Evolutionary conservation across 2,329 filamentous ascomycete genomes (phyloP), one percentile per base, ranked within the genome.

Genomic region (Verticillium isaacii): DNA sequence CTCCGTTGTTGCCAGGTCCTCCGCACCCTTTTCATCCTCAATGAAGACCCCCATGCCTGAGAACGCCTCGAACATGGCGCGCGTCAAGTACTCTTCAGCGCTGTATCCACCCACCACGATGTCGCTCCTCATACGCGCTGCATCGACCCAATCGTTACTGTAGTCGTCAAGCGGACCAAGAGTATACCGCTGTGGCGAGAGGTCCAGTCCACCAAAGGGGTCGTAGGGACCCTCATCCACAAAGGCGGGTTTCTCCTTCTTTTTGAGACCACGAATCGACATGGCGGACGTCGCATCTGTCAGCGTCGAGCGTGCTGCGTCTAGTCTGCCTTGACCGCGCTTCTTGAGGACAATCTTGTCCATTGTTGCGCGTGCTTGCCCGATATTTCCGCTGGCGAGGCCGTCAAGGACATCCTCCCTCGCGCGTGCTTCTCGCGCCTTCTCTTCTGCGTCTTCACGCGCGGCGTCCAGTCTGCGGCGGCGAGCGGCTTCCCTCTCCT

Each of bases 1-100:
- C 0, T 67, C 75, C 4, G 71, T 68, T 0, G 72, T 72, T 6
- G 74, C 65, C 9, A 75, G 70, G 8, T 71, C 72, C 55, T 79
- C 76, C 2, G 68, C 70, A 2, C 71, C 68, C 74, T 85, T 85
- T 71, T 96, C 93, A 56, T 97, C 92, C 39, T 85, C 89, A 52
- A 99, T 81, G 68, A 96, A 96, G 52, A 96, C 91, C 0, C 91
- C 92, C 63, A 99, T 75, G 0, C 96, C 95, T 0, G 91, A 87
- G 76, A 97, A 98, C 0, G 94, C 93, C 72, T 97, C 93, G 64
- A 92, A 90, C 72, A 99, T 78, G 29, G 91, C 89, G 29, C 93
- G 83, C 8, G 87, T 82, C 69, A 92, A 91, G 71, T 95, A 98
- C 72, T 97, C 93, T 37, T 85, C 80, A 54, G 94, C 80, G 69